Percentiles rank a stretch among this genome's conserved stretches.
phyloP scores from a whole-genome alignment of 768 basidiomycete species.

The Crepidotus variabilis region DNA sequence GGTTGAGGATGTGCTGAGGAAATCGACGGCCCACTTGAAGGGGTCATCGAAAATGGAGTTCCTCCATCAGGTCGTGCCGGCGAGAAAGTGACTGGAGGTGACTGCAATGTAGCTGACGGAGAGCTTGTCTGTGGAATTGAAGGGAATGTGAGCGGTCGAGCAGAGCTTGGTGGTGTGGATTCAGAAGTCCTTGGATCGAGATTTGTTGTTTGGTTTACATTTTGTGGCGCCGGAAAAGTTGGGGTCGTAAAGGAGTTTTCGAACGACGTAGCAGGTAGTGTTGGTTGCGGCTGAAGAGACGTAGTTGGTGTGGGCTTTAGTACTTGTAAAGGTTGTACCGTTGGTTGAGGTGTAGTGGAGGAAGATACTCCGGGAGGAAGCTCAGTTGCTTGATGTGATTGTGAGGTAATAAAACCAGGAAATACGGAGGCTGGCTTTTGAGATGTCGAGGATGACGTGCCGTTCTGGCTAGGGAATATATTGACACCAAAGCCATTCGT shows the following conservation, averaged over 20 bases:
- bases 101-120: not conserved
- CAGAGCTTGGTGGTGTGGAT: not conserved
- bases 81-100: not conserved
- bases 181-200: not conserved
- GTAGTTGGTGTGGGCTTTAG: not conserved
- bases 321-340: not conserved
- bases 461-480: not conserved
- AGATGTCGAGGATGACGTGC: slow-evolving; percentile 1
- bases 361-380: not conserved
- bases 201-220: not conserved
- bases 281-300: not conserved
- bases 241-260: not conserved
- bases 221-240: not conserved
- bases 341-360: not conserved
- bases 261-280: not conserved
- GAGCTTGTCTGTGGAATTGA: not conserved
- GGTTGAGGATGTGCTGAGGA: not conserved
- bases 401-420: not conserved
- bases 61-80: not conserved
- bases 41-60: not conserved
- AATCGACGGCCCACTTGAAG: not conserved
- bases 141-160: not conserved
- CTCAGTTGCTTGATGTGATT: slow-evolving; percentile 1
- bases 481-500: slow-evolving; percentile 6
- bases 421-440: not conserved